Conservation (phyloP, 2,329 filamentous ascomycete genomes). For the Aspergillus candidus region DNA sequence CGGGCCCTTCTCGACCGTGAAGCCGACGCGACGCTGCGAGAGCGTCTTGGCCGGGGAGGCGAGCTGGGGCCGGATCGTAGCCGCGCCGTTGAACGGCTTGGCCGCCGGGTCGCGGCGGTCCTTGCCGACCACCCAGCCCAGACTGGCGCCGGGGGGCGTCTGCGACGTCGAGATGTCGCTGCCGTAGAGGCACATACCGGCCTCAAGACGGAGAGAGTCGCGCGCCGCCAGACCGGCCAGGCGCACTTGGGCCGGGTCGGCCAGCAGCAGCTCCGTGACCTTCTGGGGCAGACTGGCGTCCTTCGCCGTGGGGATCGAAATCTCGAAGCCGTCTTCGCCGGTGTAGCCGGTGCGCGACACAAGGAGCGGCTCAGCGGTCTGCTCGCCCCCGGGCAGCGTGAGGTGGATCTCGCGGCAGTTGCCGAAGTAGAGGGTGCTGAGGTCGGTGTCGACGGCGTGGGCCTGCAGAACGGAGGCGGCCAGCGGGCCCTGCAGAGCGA, state of each 20-base stretch:
- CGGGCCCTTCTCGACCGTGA: slow-evolving; percentile 70
- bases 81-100: slow-evolving; percentile 79
- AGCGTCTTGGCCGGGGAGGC: slow-evolving; percentile 51
- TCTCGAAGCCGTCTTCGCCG: slow-evolving; percentile 96
- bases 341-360: slow-evolving; percentile 92
- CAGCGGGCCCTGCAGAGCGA: slow-evolving; percentile 85
- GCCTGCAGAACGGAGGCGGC: slow-evolving; percentile 63
- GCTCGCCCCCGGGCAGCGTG: slow-evolving; percentile 50
- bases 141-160: slow-evolving; percentile 60
- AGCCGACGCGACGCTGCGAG: slow-evolving; percentile 68
- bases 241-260: slow-evolving; percentile 60
- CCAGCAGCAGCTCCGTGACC: slow-evolving; percentile 65
- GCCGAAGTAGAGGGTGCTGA: slow-evolving; percentile 76
- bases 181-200: slow-evolving; percentile 99
- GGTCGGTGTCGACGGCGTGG: slow-evolving; percentile 46
- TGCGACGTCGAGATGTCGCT: slow-evolving; percentile 82
- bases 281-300: slow-evolving; percentile 42
- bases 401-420: slow-evolving; percentile 62
- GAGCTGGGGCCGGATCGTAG: slow-evolving; percentile 70
- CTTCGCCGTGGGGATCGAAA: slow-evolving; percentile 68
- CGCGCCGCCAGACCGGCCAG: slow-evolving; percentile 85
- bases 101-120: slow-evolving; percentile 54
- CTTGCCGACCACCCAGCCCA: slow-evolving; percentile 80
- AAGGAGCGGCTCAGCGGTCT: slow-evolving; percentile 52
- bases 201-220: slow-evolving; percentile 88